A percentile compares a stretch with the other conserved stretches of the same genome.
Conservation (phyloP, 345 rosid species). For the Odontarrhena argentea region DNA sequence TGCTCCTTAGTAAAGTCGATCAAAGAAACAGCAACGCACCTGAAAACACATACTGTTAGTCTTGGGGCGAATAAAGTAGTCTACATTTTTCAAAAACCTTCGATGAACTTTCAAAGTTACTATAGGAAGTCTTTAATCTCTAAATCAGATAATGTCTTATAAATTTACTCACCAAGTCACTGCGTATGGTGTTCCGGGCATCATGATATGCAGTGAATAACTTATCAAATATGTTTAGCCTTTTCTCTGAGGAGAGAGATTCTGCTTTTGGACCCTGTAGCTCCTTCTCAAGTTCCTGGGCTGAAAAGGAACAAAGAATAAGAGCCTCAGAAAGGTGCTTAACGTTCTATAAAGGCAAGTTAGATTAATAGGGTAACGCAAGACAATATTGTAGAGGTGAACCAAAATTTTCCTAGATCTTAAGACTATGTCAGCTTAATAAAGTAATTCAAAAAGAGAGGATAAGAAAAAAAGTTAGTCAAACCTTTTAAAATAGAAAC, state of each 20-base stretch:
- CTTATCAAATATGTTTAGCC: conserved; percentile 75
- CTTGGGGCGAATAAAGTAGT: conserved; percentile 4
- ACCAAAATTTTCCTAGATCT: conserved; percentile 11
- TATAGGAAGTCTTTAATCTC: not conserved
- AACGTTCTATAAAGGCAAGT: conserved; percentile 16
- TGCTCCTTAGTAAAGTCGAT: conserved; percentile 26
- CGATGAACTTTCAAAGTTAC: not conserved
- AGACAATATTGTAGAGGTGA: conserved; percentile 14
- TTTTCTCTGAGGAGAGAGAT: conserved; percentile 80
- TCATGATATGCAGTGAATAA: conserved; percentile 88
- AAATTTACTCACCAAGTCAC: conserved; percentile 75
- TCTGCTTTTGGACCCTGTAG: conserved; percentile 71
- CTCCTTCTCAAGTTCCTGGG: conserved; percentile 98
- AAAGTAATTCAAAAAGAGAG: conserved; percentile 10
- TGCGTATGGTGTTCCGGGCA: conserved; percentile 87
- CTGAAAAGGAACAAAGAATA: conserved; percentile 50
- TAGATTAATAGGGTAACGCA: conserved; percentile 7
- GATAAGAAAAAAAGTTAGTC: conserved; percentile 5
- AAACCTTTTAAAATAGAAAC: conserved; percentile 92
- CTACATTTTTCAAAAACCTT: conserved; percentile 14
- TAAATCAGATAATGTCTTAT: conserved; percentile 5
- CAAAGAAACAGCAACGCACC: not conserved
- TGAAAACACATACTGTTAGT: conserved; percentile 3
- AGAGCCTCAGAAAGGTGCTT: conserved; percentile 33
- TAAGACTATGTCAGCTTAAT: conserved; percentile 9